Evolutionary conservation across 345 rosid species (phyloP).

Genomic region (Aquilaria yunnanensis): DNA sequence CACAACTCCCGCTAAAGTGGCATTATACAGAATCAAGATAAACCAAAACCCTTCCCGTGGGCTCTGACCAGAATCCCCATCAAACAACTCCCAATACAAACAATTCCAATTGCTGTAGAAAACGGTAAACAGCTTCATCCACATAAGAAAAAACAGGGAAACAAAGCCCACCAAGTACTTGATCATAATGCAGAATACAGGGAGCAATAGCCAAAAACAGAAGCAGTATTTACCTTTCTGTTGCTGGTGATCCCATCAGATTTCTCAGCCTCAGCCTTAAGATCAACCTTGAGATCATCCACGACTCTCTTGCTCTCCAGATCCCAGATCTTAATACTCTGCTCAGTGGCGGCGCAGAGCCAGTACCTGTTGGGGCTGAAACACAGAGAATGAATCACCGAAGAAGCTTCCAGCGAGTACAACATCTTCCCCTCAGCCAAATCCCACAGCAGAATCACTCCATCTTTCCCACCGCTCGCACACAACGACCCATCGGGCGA

Average conservation of each 20-base stretch:
- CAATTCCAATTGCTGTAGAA: too few relatives aligned
- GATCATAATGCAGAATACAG: background rate
- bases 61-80: too few relatives aligned
- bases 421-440: constrained; percentile 75
- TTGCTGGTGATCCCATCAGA: constrained; percentile 47
- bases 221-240: constrained; percentile 47
- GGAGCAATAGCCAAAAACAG: background rate
- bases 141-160: too few relatives aligned
- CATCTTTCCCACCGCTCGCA: constrained; percentile 80
- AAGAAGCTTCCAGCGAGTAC: constrained; percentile 62
- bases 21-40: too few relatives aligned
- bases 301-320: constrained; percentile 86
- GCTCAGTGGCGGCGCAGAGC: constrained; percentile 84
- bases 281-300: constrained; percentile 85
- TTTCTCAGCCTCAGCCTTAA: constrained; percentile 80
- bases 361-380: constrained; percentile 93
- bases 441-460: constrained; percentile 69
- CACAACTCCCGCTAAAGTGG: too few relatives aligned
- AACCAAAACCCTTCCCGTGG: too few relatives aligned
- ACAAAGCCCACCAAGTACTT: background rate
- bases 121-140: too few relatives aligned
- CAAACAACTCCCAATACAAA: too few relatives aligned
- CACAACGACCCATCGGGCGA: constrained; percentile 80
- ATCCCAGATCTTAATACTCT: constrained; percentile 89
- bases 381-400: constrained; percentile 69